Percentiles rank a stretch among this genome's conserved stretches.
Conservation (phyloP, 495 filamentous ascomycete genomes). For the Penicillium paradoxum region DNA sequence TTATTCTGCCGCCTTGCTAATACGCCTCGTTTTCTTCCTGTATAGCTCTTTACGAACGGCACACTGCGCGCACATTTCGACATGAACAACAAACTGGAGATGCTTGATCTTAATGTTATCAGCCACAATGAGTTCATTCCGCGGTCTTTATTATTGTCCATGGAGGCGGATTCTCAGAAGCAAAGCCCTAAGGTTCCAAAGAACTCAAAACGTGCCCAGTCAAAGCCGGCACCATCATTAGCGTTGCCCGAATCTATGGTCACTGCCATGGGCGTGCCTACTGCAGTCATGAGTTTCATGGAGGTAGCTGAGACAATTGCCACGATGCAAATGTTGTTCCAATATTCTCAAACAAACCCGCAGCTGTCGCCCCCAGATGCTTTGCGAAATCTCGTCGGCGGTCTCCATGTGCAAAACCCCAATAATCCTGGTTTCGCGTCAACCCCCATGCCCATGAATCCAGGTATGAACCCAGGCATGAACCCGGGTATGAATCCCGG, state of each 20-base stretch:
- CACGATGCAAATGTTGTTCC: slow-evolving; percentile 65
- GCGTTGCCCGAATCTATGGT: slow-evolving; percentile 61
- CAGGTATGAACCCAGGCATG: neutral
- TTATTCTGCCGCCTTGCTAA: neutral
- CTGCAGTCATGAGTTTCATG: slow-evolving; percentile 58
- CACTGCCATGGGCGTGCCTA: slow-evolving; percentile 55
- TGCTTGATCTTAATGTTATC: slow-evolving; percentile 62
- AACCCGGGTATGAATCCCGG: slow-evolving; percentile 27
- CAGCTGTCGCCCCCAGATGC: slow-evolving; percentile 55
- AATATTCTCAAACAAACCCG: slow-evolving; percentile 54
- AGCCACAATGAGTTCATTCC: slow-evolving; percentile 67
- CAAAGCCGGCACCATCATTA: slow-evolving; percentile 52
- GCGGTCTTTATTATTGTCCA: slow-evolving; percentile 42
- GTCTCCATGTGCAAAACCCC: slow-evolving; percentile 31
- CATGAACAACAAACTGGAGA: slow-evolving; percentile 62
- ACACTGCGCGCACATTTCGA: slow-evolving; percentile 62
- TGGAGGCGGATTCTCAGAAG: slow-evolving; percentile 57
- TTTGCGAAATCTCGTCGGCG: slow-evolving; percentile 55
- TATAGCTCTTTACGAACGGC: slow-evolving; percentile 63
- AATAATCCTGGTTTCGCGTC: slow-evolving; percentile 30
- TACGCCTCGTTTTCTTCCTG: neutral
- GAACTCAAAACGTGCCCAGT: slow-evolving; percentile 47
- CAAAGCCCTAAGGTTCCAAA: slow-evolving; percentile 68
- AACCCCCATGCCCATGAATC: slow-evolving; percentile 23
- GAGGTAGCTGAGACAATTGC: slow-evolving; percentile 74